A percentile compares a stretch with the other conserved stretches of the same genome.
These are phyloP conservation scores for Tuber calosporum DNA, from an alignment of 495 filamentous ascomycete species.

Conservation along the genomic window DNA sequence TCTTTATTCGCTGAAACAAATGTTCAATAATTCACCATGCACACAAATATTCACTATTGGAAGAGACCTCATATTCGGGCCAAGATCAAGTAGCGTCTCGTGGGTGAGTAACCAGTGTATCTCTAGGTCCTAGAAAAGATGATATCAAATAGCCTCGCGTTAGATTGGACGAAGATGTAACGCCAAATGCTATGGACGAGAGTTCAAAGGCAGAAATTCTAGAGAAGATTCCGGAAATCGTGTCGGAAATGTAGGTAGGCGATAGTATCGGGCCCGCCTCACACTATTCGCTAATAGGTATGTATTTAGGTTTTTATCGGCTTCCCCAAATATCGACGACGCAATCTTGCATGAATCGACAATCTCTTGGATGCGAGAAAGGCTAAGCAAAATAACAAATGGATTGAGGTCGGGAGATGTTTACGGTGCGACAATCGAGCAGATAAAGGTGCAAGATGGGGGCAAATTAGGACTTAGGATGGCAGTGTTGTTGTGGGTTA, in stretches of 20 bases:
- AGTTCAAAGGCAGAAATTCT: neutral
- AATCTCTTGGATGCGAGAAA: neutral
- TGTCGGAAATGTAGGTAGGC: neutral
- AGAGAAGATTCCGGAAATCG: neutral
- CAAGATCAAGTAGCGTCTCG: neutral
- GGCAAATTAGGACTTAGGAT: neutral
- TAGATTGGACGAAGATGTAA: neutral
- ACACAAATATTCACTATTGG: neutral
- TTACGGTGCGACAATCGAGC: neutral
- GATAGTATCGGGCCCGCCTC: neutral
- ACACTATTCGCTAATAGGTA: neutral
- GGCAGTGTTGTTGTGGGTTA: too few species aligned
- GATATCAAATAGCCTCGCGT: neutral
- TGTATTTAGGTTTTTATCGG: neutral
- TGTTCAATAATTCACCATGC: neutral
- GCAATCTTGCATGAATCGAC: neutral
- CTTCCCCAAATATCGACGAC: neutral
- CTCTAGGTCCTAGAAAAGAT: neutral
- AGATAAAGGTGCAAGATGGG: neutral
- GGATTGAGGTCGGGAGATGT: neutral
- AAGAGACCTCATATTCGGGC: neutral
- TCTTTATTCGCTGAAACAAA: neutral
- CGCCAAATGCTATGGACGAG: neutral
- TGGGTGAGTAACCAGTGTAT: neutral
- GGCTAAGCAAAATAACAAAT: neutral